A percentile compares a stretch with the other conserved stretches of the same genome.
Evolutionary conservation across 495 filamentous ascomycete species (phyloP).

Genomic region (Xylaria longipes): DNA sequence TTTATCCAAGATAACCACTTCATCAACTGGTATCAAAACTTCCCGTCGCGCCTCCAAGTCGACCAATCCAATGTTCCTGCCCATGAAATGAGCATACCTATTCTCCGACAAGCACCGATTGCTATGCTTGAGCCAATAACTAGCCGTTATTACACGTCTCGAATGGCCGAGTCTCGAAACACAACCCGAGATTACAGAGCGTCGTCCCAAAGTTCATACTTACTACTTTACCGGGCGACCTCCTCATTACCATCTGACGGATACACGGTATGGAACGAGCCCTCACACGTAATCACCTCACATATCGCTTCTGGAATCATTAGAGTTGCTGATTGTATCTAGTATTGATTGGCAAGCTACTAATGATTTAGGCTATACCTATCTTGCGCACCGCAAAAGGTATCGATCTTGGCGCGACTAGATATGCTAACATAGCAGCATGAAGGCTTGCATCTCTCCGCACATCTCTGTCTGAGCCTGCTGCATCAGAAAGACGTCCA

Average conservation of each 20-base stretch:
- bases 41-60: not conserved
- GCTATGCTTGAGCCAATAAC: not conserved
- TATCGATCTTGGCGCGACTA: not conserved
- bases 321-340: slow-evolving; percentile 3
- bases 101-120: not conserved
- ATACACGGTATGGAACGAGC: not conserved
- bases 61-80: not conserved
- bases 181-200: not conserved
- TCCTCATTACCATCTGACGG: not conserved
- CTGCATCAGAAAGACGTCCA: slow-evolving; percentile 12
- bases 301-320: not conserved
- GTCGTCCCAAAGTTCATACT: not conserved
- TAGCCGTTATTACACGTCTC: not conserved
- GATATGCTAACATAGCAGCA: not conserved
- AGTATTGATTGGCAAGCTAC: slow-evolving; percentile 9
- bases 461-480: not conserved
- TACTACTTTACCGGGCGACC: not conserved
- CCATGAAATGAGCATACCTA: not conserved
- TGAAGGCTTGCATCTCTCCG: not conserved
- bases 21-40: not conserved
- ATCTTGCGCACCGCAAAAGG: slow-evolving; percentile 13
- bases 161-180: not conserved
- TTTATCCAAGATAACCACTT: not conserved
- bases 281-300: not conserved
- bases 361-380: not conserved